These are phyloP conservation scores for Lactarius indigo DNA, from an alignment of 768 basidiomycete genomes.

Conservation along the genomic window DNA sequence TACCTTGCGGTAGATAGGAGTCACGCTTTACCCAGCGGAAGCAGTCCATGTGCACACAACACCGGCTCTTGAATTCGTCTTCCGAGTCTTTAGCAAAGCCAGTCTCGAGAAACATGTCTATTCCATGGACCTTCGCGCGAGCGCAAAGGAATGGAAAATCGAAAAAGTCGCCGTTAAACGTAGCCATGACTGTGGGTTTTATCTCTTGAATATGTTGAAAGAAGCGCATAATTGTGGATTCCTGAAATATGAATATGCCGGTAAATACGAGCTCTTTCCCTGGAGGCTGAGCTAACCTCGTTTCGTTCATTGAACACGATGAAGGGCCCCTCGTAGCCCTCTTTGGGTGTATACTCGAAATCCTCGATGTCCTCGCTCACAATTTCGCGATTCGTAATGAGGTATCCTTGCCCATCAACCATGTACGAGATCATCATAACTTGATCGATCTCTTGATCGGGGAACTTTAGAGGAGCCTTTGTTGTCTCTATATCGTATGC, in stretches of 20 bases:
- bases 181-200: conserved; percentile 95
- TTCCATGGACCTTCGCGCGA: conserved; percentile 79
- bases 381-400: conserved; percentile 97
- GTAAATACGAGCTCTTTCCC: background rate
- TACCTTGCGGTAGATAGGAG: conserved; percentile 96
- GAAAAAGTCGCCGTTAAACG: conserved; percentile 99
- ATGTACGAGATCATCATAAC: conserved; percentile 99
- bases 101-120: conserved; percentile 94
- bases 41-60: conserved; percentile 97
- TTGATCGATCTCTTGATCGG: conserved; percentile 92
- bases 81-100: conserved; percentile 91
- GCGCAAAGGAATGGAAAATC: conserved; percentile 97
- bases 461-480: conserved; percentile 99
- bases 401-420: conserved; percentile 95
- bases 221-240: conserved; percentile 77
- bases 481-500: conserved; percentile 99
- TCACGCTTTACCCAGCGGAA: conserved; percentile 99
- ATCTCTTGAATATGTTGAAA: conserved; percentile 92
- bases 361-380: conserved; percentile 97
- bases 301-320: conserved; percentile 91
- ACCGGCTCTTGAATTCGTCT: conserved; percentile 91
- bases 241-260: conserved; percentile 40
- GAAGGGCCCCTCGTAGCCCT: conserved; percentile 96
- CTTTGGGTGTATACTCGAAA: conserved; percentile 98
- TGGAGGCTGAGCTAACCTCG: conserved; percentile 53